A percentile compares a stretch with the other conserved stretches of the same genome.
phyloP scores from a whole-genome alignment of 2,329 filamentous ascomycete species.

The Aureobasidium melanogenum region DNA sequence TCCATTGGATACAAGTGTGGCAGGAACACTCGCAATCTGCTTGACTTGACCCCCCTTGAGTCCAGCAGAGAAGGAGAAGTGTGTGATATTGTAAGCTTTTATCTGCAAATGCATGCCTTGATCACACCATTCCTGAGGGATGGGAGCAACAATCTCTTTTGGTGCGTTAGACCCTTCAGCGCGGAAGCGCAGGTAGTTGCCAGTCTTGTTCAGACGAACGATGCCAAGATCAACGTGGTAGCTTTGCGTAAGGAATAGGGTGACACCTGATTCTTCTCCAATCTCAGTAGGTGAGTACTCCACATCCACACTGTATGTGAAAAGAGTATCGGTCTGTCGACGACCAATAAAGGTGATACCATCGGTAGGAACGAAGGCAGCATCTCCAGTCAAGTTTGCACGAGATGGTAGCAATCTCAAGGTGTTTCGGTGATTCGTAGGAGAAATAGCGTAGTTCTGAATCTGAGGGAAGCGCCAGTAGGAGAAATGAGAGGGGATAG shows the following conservation, averaged over 20 bases:
- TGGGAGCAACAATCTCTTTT: background rate
- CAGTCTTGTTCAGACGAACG: slow-evolving; percentile 12
- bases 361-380: slow-evolving; percentile 27
- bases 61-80: slow-evolving; percentile 10
- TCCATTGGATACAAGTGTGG: slow-evolving; percentile 7
- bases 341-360: slow-evolving; percentile 47
- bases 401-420: slow-evolving; percentile 41
- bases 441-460: slow-evolving; percentile 39
- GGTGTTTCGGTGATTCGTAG: slow-evolving; percentile 32
- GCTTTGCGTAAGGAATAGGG: slow-evolving; percentile 45
- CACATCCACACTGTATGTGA: slow-evolving; percentile 42
- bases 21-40: background rate
- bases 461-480: slow-evolving; percentile 46
- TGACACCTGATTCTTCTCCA: slow-evolving; percentile 45
- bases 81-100: slow-evolving; percentile 2
- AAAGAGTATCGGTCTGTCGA: slow-evolving; percentile 47
- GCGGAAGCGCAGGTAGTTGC: background rate
- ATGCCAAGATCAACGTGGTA: slow-evolving; percentile 44
- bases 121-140: background rate
- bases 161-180: background rate
- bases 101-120: background rate
- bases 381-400: slow-evolving; percentile 43
- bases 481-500: slow-evolving; percentile 46
- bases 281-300: slow-evolving; percentile 31
- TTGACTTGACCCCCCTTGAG: background rate